A percentile compares a stretch with the other conserved stretches of the same genome.
These are phyloP conservation scores for Knoxia roxburghii DNA, from an alignment of 257 asterid species.

Conservation along the genomic window DNA sequence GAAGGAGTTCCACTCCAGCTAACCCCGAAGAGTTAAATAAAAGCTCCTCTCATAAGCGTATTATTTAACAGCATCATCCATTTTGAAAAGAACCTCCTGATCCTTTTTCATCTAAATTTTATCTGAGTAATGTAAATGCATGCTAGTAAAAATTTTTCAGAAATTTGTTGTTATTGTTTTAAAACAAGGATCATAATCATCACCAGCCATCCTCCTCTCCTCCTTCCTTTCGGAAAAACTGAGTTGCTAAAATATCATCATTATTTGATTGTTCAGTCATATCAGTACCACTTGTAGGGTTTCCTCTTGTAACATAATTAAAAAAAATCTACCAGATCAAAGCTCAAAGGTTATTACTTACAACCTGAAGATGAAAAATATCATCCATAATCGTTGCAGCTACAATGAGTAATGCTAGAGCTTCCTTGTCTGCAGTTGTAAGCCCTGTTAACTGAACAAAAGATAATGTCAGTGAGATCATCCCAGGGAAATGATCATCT, in stretches of 20 bases:
- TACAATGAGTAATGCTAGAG: slow-evolving; percentile 48
- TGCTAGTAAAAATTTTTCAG: neutral
- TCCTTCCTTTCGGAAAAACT: neutral
- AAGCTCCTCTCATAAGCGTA: no score
- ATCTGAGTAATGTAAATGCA: neutral
- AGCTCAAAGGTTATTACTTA: neutral
- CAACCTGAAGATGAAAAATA: slow-evolving; percentile 78
- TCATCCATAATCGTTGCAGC: slow-evolving; percentile 81
- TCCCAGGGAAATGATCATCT: neutral
- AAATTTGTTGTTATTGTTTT: neutral
- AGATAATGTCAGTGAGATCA: neutral
- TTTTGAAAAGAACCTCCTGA: neutral
- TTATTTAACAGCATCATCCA: neutral
- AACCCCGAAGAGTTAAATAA: no score
- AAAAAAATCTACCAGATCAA: neutral
- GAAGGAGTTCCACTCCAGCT: no score
- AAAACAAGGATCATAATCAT: neutral
- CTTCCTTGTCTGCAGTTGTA: slow-evolving; percentile 65
- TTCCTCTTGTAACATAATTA: neutral
- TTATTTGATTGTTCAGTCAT: neutral
- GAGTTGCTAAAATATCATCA: neutral
- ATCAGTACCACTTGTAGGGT: neutral
- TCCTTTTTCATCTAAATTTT: neutral
- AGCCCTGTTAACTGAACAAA: slow-evolving; percentile 62
- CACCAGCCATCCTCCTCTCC: neutral